Conservation (phyloP, 805 yeast species). For the Kregervanrija pseudodelftensis region DNA sequence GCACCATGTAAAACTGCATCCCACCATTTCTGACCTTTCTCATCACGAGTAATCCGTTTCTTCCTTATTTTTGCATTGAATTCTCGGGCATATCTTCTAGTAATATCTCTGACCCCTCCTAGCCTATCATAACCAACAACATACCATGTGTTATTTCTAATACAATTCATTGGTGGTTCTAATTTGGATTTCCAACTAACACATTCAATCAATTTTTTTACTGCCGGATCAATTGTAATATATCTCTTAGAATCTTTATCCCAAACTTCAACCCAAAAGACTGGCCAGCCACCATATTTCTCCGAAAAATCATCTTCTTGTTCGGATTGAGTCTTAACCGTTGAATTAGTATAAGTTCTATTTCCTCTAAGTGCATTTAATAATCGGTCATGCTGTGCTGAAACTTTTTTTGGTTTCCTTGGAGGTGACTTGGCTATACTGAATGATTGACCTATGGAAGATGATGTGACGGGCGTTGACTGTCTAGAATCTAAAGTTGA, state of each 20-base stretch:
- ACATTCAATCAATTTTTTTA: slow-evolving; percentile 55
- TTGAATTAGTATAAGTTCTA: slow-evolving; percentile 14
- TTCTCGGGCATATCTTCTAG: slow-evolving; percentile 68
- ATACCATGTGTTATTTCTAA: slow-evolving; percentile 57
- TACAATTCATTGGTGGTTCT: slow-evolving; percentile 61
- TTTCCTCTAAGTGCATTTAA: slow-evolving; percentile 22
- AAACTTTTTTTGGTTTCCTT: neutral
- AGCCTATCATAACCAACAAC: slow-evolving; percentile 68
- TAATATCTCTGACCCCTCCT: slow-evolving; percentile 71
- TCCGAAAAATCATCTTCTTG: slow-evolving; percentile 3
- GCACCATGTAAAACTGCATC: slow-evolving; percentile 33
- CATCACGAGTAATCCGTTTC: slow-evolving; percentile 59
- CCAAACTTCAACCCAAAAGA: slow-evolving; percentile 95
- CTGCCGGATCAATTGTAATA: slow-evolving; percentile 82
- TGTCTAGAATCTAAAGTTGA: too few relatives aligned
- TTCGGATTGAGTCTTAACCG: slow-evolving; percentile 1
- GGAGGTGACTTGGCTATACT: slow-evolving; percentile 1
- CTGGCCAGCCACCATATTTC: slow-evolving; percentile 40
- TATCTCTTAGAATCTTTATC: slow-evolving; percentile 63
- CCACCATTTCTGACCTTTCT: slow-evolving; percentile 58
- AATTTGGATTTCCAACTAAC: slow-evolving; percentile 41
- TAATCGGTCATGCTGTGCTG: slow-evolving; percentile 23
- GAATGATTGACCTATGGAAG: neutral
- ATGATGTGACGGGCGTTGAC: neutral
- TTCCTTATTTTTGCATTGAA: slow-evolving; percentile 71